Conservation (phyloP, 116 monocot genomes). For the Iris pallida region DNA sequence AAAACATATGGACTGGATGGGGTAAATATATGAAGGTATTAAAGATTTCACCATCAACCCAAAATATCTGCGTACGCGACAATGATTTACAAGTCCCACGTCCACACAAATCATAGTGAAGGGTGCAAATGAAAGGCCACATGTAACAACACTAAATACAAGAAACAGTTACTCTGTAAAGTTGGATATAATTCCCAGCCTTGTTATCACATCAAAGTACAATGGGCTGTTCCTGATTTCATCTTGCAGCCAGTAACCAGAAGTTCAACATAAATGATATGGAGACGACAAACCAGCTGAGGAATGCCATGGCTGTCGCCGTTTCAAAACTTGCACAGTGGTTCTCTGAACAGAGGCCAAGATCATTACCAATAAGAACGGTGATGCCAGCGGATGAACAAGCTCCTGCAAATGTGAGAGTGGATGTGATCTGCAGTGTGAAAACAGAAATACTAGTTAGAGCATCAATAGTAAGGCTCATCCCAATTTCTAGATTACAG, state of each 20-base stretch:
- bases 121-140: not conserved
- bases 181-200: not conserved
- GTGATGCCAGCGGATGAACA: slow-evolving; percentile 82
- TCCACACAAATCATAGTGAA: no score
- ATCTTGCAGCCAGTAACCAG: slow-evolving; percentile 61
- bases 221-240: slow-evolving; percentile 5
- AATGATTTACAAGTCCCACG: no score
- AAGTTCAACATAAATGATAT: slow-evolving; percentile 74
- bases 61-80: no score
- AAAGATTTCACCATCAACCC: no score
- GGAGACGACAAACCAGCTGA: slow-evolving; percentile 62
- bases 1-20: no score
- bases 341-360: slow-evolving; percentile 38
- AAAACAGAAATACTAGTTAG: not conserved
- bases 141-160: slow-evolving; percentile 8
- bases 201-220: not conserved
- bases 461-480: no score
- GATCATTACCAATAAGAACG: slow-evolving; percentile 68
- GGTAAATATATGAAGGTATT: no score
- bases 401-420: slow-evolving; percentile 66
- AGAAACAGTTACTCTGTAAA: not conserved
- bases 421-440: slow-evolving; percentile 51
- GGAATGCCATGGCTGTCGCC: slow-evolving; percentile 71
- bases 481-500: no score
- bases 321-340: slow-evolving; percentile 59